Percentiles rank a stretch among this genome's conserved stretches.
Evolutionary conservation across 306 rosid species (phyloP).

Genomic region (Ammopiptanthus mongolicus): DNA sequence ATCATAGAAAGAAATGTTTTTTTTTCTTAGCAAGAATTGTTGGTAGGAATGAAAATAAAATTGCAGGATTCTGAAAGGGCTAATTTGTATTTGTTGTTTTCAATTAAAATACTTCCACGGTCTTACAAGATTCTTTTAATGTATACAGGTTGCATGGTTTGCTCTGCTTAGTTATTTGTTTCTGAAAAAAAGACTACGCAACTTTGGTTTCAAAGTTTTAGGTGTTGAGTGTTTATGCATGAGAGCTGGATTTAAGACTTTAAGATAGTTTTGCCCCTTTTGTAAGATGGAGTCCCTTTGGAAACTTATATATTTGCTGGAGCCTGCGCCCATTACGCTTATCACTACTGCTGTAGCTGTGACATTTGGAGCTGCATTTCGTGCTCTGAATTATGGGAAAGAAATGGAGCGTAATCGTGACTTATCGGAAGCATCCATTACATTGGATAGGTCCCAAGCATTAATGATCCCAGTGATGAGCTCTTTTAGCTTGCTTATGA

Average conservation of each 20-base stretch:
- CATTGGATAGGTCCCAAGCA: slow-evolving; percentile 84
- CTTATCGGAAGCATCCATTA: slow-evolving; percentile 80
- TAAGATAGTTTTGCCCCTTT: no score
- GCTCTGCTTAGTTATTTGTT: slow-evolving; percentile 38
- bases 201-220: slow-evolving; percentile 41
- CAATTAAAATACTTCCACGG: neutral
- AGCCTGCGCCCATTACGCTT: slow-evolving; percentile 84
- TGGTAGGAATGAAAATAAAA: neutral
- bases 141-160: slow-evolving; percentile 73
- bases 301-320: slow-evolving; percentile 80
- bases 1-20: neutral
- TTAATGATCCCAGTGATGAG: slow-evolving; percentile 99
- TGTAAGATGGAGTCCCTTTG: slow-evolving; percentile 71
- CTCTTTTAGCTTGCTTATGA: slow-evolving; percentile 89
- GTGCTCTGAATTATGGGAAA: slow-evolving; percentile 88
- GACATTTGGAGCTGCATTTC: slow-evolving; percentile 92
- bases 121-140: slow-evolving; percentile 21
- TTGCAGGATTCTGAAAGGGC: neutral
- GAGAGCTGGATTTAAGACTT: slow-evolving; percentile 25
- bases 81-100: neutral
- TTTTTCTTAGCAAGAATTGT: neutral
- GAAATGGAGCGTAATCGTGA: slow-evolving; percentile 93
- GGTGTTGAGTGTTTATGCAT: slow-evolving; percentile 16
- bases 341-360: slow-evolving; percentile 87
- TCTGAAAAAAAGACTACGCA: slow-evolving; percentile 38